phyloP scores from a whole-genome alignment of 2,329 filamentous ascomycete species.

The Curvularia spicifera region DNA sequence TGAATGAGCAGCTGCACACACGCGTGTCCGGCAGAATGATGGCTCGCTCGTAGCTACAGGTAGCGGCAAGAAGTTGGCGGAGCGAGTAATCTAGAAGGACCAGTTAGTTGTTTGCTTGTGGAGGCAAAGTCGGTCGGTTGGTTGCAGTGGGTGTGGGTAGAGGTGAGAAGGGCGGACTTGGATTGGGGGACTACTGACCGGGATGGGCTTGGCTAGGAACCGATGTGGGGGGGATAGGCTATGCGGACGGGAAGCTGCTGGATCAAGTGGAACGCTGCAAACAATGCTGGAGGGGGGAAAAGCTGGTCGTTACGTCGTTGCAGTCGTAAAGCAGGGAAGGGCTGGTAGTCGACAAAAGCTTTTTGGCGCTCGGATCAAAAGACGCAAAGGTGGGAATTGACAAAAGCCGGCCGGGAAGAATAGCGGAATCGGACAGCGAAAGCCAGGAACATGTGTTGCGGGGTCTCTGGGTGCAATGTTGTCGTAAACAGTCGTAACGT shows the following conservation, averaged over 20 bases:
- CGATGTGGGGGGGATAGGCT: constrained; percentile 20
- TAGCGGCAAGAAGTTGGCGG: constrained; percentile 27
- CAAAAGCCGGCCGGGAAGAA: constrained; percentile 38
- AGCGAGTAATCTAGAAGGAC: constrained; percentile 40
- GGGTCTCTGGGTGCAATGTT: constrained; percentile 18
- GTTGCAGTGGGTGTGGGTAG: constrained; percentile 22
- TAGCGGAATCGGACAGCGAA: constrained; percentile 26
- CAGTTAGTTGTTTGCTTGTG: constrained; percentile 48
- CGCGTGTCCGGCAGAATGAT: constrained; percentile 39
- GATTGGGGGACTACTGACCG: constrained; percentile 23
- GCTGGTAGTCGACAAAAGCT: constrained; percentile 35
- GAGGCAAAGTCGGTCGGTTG: constrained; percentile 24
- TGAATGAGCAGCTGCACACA: constrained; percentile 24
- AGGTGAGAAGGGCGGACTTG: constrained; percentile 13
- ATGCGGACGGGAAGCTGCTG: constrained; percentile 17
- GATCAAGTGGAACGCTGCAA: constrained; percentile 48
- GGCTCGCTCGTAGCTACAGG: constrained; percentile 34
- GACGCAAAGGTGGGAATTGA: constrained; percentile 40
- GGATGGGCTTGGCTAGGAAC: constrained; percentile 21
- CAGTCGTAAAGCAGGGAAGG: constrained; percentile 45
- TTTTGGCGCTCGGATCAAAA: constrained; percentile 39
- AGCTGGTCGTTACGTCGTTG: constrained; percentile 51
- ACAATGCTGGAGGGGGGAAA: constrained; percentile 49
- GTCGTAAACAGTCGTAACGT: constrained; percentile 43
- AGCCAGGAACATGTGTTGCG: constrained; percentile 31